Conservation (phyloP, 164 flowering plant genomes). For the Macadamia tetraphylla region DNA sequence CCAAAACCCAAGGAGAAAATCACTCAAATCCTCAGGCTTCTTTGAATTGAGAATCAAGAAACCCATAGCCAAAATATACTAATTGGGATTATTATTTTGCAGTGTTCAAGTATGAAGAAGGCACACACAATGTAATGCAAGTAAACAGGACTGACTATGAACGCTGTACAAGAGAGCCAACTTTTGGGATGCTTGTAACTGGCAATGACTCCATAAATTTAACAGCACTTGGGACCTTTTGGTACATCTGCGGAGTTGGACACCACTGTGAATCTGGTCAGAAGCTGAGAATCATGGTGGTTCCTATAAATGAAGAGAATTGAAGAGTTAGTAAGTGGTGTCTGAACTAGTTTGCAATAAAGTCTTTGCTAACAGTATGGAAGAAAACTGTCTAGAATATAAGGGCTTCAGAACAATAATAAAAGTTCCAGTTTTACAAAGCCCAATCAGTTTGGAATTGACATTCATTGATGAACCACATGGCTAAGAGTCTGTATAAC, state of each 20-base stretch:
- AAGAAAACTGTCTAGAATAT: too few relatives aligned
- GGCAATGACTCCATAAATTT: constrained; percentile 19
- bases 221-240: constrained; percentile 11
- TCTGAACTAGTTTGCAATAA: too few relatives aligned
- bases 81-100: not conserved
- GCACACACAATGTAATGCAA: constrained; percentile 24
- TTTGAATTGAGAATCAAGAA: too few relatives aligned
- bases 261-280: constrained; percentile 28
- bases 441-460: too few relatives aligned
- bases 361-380: too few relatives aligned
- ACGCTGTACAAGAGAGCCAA: constrained; percentile 15
- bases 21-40: too few relatives aligned
- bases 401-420: too few relatives aligned
- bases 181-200: constrained; percentile 10
- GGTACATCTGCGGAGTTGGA: constrained; percentile 22
- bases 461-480: too few relatives aligned
- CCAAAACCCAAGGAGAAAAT: too few relatives aligned
- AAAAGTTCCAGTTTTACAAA: too few relatives aligned
- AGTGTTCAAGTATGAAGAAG: constrained; percentile 23
- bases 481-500: too few relatives aligned
- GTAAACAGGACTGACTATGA: constrained; percentile 23
- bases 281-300: constrained; percentile 19
- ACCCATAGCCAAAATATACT: not conserved
- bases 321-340: too few relatives aligned
- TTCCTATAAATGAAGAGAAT: constrained; percentile 8